Percentiles rank a stretch among this genome's conserved stretches.
Conservation (phyloP, 805 yeast genomes). For the Dipodascopsis uninucleata region DNA sequence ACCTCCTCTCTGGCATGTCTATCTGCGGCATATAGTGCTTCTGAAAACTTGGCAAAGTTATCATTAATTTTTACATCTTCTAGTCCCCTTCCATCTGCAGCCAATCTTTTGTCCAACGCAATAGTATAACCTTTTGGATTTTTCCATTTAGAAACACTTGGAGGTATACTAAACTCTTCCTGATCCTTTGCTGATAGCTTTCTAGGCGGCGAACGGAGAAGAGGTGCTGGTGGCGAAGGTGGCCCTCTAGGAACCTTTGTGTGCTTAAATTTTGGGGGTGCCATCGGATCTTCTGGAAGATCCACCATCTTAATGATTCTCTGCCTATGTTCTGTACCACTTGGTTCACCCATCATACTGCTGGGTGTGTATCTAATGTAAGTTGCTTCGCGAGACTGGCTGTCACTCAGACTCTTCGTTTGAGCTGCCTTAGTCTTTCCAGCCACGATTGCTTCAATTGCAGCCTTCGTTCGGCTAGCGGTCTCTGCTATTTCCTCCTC, state of each 20-base stretch:
- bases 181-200: slow-evolving; percentile 67
- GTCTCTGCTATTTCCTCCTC: slow-evolving; percentile 47
- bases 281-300: slow-evolving; percentile 73
- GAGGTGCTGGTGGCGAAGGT: slow-evolving; percentile 69
- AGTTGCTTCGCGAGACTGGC: slow-evolving; percentile 39
- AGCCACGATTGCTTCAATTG: slow-evolving; percentile 51
- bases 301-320: slow-evolving; percentile 64
- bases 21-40: slow-evolving; percentile 71
- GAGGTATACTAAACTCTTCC: slow-evolving; percentile 80
- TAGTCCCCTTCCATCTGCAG: slow-evolving; percentile 45
- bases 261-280: slow-evolving; percentile 72
- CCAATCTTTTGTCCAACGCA: slow-evolving; percentile 71
- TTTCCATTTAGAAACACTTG: slow-evolving; percentile 92
- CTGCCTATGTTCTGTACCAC: slow-evolving; percentile 33
- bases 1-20: slow-evolving; percentile 56
- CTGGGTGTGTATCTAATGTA: slow-evolving; percentile 47
- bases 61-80: slow-evolving; percentile 46
- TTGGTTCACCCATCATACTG: slow-evolving; percentile 36
- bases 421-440: slow-evolving; percentile 38
- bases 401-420: slow-evolving; percentile 34
- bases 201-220: slow-evolving; percentile 47
- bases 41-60: slow-evolving; percentile 59
- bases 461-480: slow-evolving; percentile 53
- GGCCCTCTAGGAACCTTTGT: slow-evolving; percentile 64
- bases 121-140: slow-evolving; percentile 87